Base-by-base conservation (phyloP, 148 eudicot species). In the Chenopodium album region DNA sequence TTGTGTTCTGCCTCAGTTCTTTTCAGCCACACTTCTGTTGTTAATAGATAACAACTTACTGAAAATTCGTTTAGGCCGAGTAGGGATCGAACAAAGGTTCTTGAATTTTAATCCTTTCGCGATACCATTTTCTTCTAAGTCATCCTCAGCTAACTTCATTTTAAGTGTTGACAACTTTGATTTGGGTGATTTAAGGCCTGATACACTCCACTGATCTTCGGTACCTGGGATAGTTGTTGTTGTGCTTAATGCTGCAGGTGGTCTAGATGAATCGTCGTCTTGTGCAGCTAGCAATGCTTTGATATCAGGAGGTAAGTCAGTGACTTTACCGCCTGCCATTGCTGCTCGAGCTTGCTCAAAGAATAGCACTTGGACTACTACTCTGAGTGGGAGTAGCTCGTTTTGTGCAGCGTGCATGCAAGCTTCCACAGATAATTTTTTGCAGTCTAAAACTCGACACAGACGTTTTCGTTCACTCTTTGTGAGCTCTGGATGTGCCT, bases 341-440 rank as follows among this genome's bases (percentile, higher is more conserved):
- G 94, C 85, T n/a, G 88, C 82, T 71, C 95, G 85, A 26, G 94
- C 89, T 85, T 94, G 98, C 87, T 94, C 98, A n/a, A 84, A 90
- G 89, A 94, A 94, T 16, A 94, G 94, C 63, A 94, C 98, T 86
- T 94, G 98, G 9, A 94, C 98, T 22, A 94, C 90, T 1, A 90
- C 90, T 78, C 98, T 80, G 32, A 94, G 83, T 0, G 98, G 98
- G 5, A 94, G 94, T 64, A 86, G 75, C 84, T 94, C 98, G 63
- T 94, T 94, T 68, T 94, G 93, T 1, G 94, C 97, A 52, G 94
- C 98, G 29, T 94, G 92, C 82, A 85, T 85, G 79, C 94, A 89
- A 0, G 87, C 89, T 79, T 91, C 91, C 83, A 89, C 79, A 6
- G 98, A 94, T 76, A 94, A 48, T 76, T 88, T 94, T 67, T 90